Conservation (phyloP, 192 early-diverging fungal species). For the Rhizophagus prolifer region DNA sequence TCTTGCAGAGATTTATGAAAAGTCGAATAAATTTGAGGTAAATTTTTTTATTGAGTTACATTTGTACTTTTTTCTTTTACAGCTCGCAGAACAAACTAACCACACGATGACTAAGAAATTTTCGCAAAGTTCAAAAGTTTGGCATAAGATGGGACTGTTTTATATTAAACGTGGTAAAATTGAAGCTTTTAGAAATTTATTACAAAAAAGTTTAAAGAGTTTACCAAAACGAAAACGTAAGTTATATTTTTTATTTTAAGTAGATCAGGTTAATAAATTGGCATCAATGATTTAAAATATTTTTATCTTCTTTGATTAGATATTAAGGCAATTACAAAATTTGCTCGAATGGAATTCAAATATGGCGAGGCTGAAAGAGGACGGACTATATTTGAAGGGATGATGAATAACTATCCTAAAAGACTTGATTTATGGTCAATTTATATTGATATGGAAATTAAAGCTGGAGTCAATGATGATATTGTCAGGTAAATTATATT, state of each 20-base stretch:
- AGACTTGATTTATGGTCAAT: constrained; percentile 94
- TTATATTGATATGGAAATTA: constrained; percentile 96
- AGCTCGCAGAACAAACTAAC: constrained; percentile 69
- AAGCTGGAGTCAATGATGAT: constrained; percentile 61
- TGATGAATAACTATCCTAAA: constrained; percentile 91
- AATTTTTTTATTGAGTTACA: background rate
- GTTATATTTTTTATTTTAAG: constrained; percentile 26
- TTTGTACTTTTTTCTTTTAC: background rate
- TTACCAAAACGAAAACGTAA: constrained; percentile 92
- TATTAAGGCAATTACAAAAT: constrained; percentile 90
- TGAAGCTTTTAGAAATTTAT: constrained; percentile 75
- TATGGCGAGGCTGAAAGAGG: constrained; percentile 96
- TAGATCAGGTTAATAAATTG: constrained; percentile 10
- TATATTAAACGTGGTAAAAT: constrained; percentile 71
- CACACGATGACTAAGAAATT: constrained; percentile 82
- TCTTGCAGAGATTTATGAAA: constrained; percentile 87
- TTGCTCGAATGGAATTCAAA: constrained; percentile 98
- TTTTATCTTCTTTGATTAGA: constrained; percentile 44
- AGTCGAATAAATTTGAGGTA: constrained; percentile 74
- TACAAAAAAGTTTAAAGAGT: constrained; percentile 76
- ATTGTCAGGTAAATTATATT: constrained; percentile 56
- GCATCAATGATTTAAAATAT: background rate
- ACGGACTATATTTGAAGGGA: constrained; percentile 95
- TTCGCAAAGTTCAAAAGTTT: constrained; percentile 85
- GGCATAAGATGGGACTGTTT: constrained; percentile 84